Evolutionary conservation across 2,329 filamentous ascomycete species (phyloP), one percentile per base, ranked within the genome.

Genomic region (Calonectria montana): DNA sequence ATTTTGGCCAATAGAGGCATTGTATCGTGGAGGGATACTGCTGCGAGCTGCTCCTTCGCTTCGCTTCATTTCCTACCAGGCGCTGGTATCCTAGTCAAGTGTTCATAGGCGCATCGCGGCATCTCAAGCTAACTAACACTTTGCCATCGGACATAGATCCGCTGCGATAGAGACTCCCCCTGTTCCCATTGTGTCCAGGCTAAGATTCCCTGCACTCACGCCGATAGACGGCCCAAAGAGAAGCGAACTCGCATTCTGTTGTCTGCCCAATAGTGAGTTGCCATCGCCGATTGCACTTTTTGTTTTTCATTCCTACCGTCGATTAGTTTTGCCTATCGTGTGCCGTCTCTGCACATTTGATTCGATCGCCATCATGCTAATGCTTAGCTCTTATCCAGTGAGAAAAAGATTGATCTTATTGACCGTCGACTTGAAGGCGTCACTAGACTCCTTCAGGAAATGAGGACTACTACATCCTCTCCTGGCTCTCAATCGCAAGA

Each of bases 351-450:
- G 7, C 25, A 16, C 9, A 13, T 25, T 39, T 5, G 7, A 9
- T 25, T 37, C 4, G 16, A 37, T 16, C 15, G 41, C 18, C 2
- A 6, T 21, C 12, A 41, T 43, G 57, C 66, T 61, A 25, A 29
- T 27, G 15, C 4, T 9, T 35, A 15, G 35, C 7, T 15, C 35
- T 37, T 39, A 55, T 69, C 1, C 10, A 84, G 83, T 76, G 83
- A 84, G 65, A 77, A 79, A 55, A 84, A 84, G 74, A 84, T 84
- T 25, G 83, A 84, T 48, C 80, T 79, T 18, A 83, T 84, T 53
- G 83, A 84, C 63, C 80, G 78, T 12, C 80, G 81, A 15, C 80
- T 84, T 2, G 79, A 84, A 68, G 79, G 79, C 1, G 79, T 84
- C 21, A 78, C 82, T 16, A 75, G 77, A 27, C 76, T 83, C 16